phyloP scores from a whole-genome alignment of 2,329 filamentous ascomycete species.

The Colletotrichum navitas region DNA sequence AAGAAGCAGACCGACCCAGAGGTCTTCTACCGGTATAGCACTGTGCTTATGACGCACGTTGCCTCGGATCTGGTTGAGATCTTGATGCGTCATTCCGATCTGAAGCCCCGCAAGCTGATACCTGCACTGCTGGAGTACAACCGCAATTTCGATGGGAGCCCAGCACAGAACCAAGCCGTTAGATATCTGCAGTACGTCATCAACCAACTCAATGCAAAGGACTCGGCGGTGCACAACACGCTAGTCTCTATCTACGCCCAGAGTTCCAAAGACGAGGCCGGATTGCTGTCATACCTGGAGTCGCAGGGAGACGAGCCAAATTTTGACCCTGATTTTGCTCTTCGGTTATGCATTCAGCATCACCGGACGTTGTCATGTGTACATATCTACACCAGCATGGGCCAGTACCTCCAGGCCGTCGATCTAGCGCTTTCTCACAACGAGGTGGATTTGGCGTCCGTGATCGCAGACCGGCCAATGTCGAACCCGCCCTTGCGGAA shows the following conservation, averaged over 20 bases:
- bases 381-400: constrained; percentile 97
- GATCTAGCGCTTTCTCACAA: constrained; percentile 91
- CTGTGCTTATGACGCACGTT: constrained; percentile 92
- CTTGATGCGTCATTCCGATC: constrained; percentile 88
- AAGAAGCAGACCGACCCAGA: constrained; percentile 94
- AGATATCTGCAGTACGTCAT: constrained; percentile 95
- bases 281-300: constrained; percentile 89
- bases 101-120: constrained; percentile 89
- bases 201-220: constrained; percentile 82
- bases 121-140: constrained; percentile 96
- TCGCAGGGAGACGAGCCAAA: constrained; percentile 87
- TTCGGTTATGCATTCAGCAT: constrained; percentile 94
- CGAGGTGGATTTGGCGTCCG: constrained; percentile 88
- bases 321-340: constrained; percentile 96
- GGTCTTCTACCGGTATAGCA: constrained; percentile 97
- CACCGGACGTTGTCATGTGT: constrained; percentile 94
- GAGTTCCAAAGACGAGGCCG: constrained; percentile 84
- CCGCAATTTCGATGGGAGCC: constrained; percentile 75
- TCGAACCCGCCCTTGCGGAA: constrained; percentile 86
- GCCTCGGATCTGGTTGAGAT: constrained; percentile 93
- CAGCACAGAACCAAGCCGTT: constrained; percentile 88
- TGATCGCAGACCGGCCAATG: constrained; percentile 88
- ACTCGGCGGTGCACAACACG: constrained; percentile 95
- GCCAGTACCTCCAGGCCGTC: constrained; percentile 92
- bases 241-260: constrained; percentile 96